These are phyloP conservation scores for Schizothecium vesticola DNA, from an alignment of 495 filamentous ascomycete species.

Conservation along the genomic window DNA sequence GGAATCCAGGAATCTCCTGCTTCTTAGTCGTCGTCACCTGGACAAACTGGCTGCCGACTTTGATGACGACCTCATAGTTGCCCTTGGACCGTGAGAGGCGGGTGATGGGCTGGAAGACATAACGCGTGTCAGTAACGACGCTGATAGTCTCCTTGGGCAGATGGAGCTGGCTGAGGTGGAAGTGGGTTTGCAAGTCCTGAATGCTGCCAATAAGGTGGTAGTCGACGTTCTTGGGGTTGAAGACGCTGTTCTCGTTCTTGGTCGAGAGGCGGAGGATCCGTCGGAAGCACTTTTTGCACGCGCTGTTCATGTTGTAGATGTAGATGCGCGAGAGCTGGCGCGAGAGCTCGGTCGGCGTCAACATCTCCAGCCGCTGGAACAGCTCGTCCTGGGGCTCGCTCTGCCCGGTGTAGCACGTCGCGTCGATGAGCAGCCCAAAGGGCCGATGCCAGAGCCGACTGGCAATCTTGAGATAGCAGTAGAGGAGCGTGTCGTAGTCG, in stretches of 20 bases:
- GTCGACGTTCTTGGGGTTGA: conserved; percentile 55
- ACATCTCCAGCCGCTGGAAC: conserved; percentile 50
- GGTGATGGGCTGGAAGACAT: conserved; percentile 59
- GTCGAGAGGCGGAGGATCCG: conserved; percentile 51
- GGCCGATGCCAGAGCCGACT: conserved; percentile 62
- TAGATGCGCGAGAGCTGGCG: conserved; percentile 52
- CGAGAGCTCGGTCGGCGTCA: conserved; percentile 54
- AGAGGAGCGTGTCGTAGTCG: conserved; percentile 57
- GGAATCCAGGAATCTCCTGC: conserved; percentile 56
- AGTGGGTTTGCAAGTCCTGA: conserved; percentile 58
- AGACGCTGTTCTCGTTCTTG: conserved; percentile 48
- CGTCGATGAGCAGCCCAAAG: conserved; percentile 59
- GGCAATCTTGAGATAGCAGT: conserved; percentile 63
- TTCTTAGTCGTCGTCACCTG: conserved; percentile 62
- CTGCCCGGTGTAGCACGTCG: conserved; percentile 58
- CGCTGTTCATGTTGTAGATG: conserved; percentile 66
- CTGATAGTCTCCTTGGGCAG: conserved; percentile 63
- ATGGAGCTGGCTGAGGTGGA: conserved; percentile 56
- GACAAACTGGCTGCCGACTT: conserved; percentile 61
- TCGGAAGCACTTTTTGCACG: conserved; percentile 57
- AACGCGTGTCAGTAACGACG: conserved; percentile 56
- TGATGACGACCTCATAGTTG: conserved; percentile 59
- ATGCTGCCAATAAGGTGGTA: conserved; percentile 56
- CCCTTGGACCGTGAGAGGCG: conserved; percentile 60
- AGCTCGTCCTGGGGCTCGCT: conserved; percentile 56